Evolutionary conservation across 495 filamentous ascomycete species (phyloP), one percentile per base, ranked within the genome.

Genomic region (Entonaema liquescens): DNA sequence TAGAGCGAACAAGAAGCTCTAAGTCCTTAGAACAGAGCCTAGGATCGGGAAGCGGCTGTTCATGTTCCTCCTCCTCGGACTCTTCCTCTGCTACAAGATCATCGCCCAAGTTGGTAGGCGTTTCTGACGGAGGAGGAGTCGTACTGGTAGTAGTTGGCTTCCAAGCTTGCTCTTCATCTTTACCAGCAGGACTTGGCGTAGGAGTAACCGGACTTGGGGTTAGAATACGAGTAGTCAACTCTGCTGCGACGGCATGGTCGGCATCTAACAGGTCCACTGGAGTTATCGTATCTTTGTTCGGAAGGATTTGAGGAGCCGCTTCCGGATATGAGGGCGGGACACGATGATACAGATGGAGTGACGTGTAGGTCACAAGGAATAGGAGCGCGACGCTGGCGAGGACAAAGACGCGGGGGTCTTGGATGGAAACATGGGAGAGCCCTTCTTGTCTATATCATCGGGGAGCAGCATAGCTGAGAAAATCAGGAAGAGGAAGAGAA

Each of bases 361-460:
- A 70, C 36, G 67, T 74, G 47, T 70, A 74, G 8, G 67, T 67
- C 62, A 74, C 71, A 44, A 74, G 62, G 58, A 74, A 70, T 8
- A 66, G 33, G 33, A 74, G 67, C n/a, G 59, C 59, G 12, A 60
- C 44, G 53, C 67, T 74, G 42, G 67, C 67, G 23, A 74, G 53
- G 26, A 70, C 71, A 28, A 74, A 67, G 28, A 70, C 57, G 31
- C 71, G 71, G 54, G 71, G 13, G 62, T 62, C 62, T 70, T 74
- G 26, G 67, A 63, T 13, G 62, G 59, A 67, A 70, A 70, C 71
- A 74, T 74, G 67, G 44, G 67, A 56, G 56, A 62, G 25, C 54
- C 60, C 62, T 56, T 33, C 15, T 59, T 55, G 15, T 29, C 12
- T 13, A 26, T 61, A 25, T 50, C 53, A 72, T 60, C 40, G 55